Base-by-base conservation (phyloP, 306 rosid species). In the Gleditsia sinensis region DNA sequence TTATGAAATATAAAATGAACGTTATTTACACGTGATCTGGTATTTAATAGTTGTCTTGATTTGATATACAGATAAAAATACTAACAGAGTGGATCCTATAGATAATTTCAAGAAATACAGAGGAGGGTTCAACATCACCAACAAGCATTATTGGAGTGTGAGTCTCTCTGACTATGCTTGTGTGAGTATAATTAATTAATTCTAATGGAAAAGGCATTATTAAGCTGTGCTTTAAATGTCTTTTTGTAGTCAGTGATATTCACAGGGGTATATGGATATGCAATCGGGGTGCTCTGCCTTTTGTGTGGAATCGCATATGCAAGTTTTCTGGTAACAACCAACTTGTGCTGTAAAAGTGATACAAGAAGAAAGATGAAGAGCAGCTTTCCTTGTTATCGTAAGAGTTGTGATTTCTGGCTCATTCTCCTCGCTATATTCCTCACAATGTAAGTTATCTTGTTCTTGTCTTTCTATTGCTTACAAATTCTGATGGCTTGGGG, bases 111-210 rank as follows among this genome's bases (percentile, higher is more conserved):
- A 81, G 33, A 86, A 82, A 63, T 89, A 90, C 57, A 90, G 86
- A 80, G 92, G 92, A 81, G 93, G 93, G 32, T 90, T 78, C 77
- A 75, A 82, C 81, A 77, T 92, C 80, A 80, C 89, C 75, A 88
- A 83, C 79, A 85, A 76, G 84, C 93, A 92, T 34, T 92, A 92
- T 85, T 92, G 93, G 96, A 75, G 85, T 83, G 97, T 90, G 86
- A 81, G 63, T 62, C 60, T 80, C 69, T 74, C 48, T 59, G 8
- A 30, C 70, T 54, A 19, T 39, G 14, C 7, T 3, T 58, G 2
- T 62, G 3, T 25, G 20, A 40, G 55, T 61, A 40, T 69, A 37
- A 68, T 32, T n/a, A n/a, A 9, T 61, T 6, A 3, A 36, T 37
- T 20, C 17, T 54, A 54, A 25, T 28, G 40, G 9, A 48, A 50